Conservation (phyloP, 2,329 filamentous ascomycete species). For the Tolypocladium tundrense region DNA sequence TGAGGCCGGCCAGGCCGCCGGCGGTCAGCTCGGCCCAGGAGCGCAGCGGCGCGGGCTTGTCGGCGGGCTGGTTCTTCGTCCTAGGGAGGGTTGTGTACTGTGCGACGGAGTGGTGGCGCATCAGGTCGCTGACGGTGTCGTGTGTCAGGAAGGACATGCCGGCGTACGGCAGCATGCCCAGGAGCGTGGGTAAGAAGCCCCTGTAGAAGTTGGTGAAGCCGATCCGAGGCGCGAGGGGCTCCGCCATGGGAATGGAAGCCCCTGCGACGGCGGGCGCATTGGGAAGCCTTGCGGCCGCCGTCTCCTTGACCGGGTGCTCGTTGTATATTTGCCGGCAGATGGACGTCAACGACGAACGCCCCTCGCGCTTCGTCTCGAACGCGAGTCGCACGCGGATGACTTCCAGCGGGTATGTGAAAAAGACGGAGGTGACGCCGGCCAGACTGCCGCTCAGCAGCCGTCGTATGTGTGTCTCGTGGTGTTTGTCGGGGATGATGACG, state of each 20-base stretch:
- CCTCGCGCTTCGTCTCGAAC: slow-evolving; percentile 77
- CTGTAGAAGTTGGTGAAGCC: slow-evolving; percentile 90
- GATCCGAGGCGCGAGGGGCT: slow-evolving; percentile 43
- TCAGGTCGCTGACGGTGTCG: slow-evolving; percentile 76
- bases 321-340: slow-evolving; percentile 83
- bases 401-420: slow-evolving; percentile 93
- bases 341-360: slow-evolving; percentile 57
- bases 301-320: slow-evolving; percentile 46
- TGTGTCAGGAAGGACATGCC: slow-evolving; percentile 94
- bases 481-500: slow-evolving; percentile 57
- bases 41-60: slow-evolving; percentile 62
- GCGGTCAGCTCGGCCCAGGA: slow-evolving; percentile 81
- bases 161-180: slow-evolving; percentile 95
- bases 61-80: slow-evolving; percentile 39
- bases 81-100: slow-evolving; percentile 65
- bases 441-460: slow-evolving; percentile 64
- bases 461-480: slow-evolving; percentile 71
- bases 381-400: slow-evolving; percentile 86
- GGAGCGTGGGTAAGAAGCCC: slow-evolving; percentile 79
- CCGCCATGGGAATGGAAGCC: slow-evolving; percentile 29
- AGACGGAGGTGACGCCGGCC: slow-evolving; percentile 82
- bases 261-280: slow-evolving; percentile 23
- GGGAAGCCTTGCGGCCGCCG: slow-evolving; percentile 16
- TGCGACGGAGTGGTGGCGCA: slow-evolving; percentile 59
- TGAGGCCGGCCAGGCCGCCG: slow-evolving; percentile 76